Base-by-base conservation (phyloP, 805 yeast species). In the Schizosaccharomyces lindneri region DNA sequence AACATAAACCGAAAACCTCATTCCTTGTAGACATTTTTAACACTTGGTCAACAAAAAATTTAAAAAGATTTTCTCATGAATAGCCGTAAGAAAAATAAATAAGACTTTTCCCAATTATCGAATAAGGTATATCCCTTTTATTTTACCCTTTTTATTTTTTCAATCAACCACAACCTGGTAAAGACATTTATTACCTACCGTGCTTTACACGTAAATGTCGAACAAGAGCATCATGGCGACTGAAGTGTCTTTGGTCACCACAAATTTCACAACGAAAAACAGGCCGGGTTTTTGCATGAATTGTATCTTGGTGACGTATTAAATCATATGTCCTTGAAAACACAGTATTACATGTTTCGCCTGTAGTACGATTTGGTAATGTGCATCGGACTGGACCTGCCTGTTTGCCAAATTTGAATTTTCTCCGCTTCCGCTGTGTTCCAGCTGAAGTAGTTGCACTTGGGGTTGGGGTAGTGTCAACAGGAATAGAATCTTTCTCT, bases 301-400 rank as follows among this genome's bases (percentile, higher is more conserved):
- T 89, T 0, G 97, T 93, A 68, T 90, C 95, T 71, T 90, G 96
- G 72, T 90, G 98, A 67, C 98, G 80, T 31, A 89, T 84, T 68
- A 90, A 76, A 74, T 90, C 98, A 70, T 90, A 90, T 21, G 96
- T 95, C 68, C 98, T 80, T 19, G 97, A 87, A 69, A 90, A 90
- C 68, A 82, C 81, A 72, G 85, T 85, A 66, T 78, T 73, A 72
- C 95, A 87, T 29, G 80, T 79, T 64, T 74, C 69, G 19, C 84
- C 82, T 0, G 85, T 80, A 32, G 78, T 69, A 4, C 86, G 84
- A 66, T 81, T 81, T 9, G 77, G 71, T 70, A 82, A 73, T 62
- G 73, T 74, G 69, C 89, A 84, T 64, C 79, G 76, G 65, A 83
- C 74, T 19, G 65, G 66, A 17, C 65, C 66, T 11, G 36, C 32